Conservation (phyloP, 202 grass and related monocot species). For the Zizania palustris region DNA sequence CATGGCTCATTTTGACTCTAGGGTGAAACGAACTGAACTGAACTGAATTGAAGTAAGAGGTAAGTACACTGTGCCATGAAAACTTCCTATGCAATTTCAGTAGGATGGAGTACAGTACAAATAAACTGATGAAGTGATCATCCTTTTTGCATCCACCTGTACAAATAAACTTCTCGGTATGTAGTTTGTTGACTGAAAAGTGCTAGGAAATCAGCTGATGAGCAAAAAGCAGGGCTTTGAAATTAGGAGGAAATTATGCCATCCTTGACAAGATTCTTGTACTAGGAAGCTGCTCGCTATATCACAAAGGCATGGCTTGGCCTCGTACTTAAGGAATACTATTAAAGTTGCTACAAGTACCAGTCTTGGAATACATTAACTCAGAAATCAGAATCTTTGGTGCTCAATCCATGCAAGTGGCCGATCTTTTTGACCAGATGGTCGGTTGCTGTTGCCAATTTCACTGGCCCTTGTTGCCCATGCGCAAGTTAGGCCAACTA, state of each 20-base stretch:
- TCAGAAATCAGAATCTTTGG: neutral
- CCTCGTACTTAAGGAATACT: neutral
- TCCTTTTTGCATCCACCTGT: neutral
- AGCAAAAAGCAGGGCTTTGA: neutral
- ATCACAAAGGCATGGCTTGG: conserved; percentile 3
- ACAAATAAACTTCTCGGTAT: neutral
- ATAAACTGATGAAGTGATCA: neutral
- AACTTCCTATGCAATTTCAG: neutral
- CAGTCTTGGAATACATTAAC: neutral
- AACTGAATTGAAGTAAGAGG: neutral
- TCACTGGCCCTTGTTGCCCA: neutral
- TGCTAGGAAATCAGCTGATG: neutral
- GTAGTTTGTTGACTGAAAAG: neutral
- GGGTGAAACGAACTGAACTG: neutral
- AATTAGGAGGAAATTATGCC: neutral
- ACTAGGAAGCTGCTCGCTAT: neutral
- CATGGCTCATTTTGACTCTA: neutral
- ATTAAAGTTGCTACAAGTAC: neutral
- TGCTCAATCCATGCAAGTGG: neutral
- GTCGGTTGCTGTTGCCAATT: neutral
- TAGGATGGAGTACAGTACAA: neutral
- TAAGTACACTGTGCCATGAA: neutral
- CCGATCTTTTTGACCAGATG: neutral
- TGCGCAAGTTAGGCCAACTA: neutral
- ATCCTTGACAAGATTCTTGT: conserved; percentile 8